Evolutionary conservation across 2,329 filamentous ascomycete genomes (phyloP), one percentile per base, ranked within the genome.

Genomic region (Ploettnerulaceae sp.): DNA sequence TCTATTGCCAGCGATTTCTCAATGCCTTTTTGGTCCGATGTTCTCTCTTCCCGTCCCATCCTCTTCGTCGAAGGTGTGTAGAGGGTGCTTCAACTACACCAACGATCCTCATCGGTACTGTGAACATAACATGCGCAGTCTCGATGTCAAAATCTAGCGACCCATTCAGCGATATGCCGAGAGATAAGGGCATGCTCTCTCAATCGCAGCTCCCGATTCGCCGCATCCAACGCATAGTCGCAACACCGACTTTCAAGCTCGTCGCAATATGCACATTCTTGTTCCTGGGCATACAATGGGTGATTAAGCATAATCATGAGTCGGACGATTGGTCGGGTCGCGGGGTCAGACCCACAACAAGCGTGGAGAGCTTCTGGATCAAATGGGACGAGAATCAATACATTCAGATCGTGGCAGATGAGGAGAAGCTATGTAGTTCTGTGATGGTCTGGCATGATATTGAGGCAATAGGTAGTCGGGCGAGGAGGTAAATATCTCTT

Each of bases 361-460:
- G 22, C 2, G 54, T 61, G 5, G 57, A 60, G 4, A 48, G 55
- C 20, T 3, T 14, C 29, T 31, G 44, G 5, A 57, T 58, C 31
- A 52, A 61, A 28, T 62, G 58, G 59, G 48, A 40, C 14, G 52
- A 57, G 41, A 46, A 58, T 12, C 49, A 52, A 17, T 61, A 61
- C 46, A 54, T 60, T n/a, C 57, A 60, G 47, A 57, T 57, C 54
- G 60, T 57, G 4, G 57, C 58, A 11, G 52, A 53, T 1, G 54
- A 55, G 8, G 56, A 61, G 42, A 55, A 57, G 22, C 45, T 62
- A 3, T 62, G 60, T 38, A 58, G 56, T 51, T 57, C 60, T 17
- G 38, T 61, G 2, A 55, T 61, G 58, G 39, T 58, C 7, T 62
- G 59, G 59, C 51, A 48, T 33, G 39, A 56, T 26, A 56, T 62